A percentile compares a stretch with the other conserved stretches of the same genome.
Evolutionary conservation across 1,284 basidiomycete genomes (phyloP).

Genomic region (Papiliotrema fonsecae): DNA sequence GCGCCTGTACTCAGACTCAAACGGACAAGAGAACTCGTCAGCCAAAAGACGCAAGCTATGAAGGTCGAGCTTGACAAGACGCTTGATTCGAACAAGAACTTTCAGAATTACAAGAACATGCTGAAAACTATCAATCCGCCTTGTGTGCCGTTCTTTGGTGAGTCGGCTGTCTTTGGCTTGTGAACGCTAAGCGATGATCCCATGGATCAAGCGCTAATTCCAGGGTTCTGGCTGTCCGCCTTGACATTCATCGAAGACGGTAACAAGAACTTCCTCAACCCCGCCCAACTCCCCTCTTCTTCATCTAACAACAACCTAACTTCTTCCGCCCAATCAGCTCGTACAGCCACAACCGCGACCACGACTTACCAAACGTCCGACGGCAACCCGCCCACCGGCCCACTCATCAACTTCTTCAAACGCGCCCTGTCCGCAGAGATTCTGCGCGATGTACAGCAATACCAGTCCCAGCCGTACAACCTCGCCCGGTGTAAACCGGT

Average conservation of each 20-base stretch:
- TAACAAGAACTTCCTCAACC: slow-evolving; percentile 69
- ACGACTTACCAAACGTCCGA: slow-evolving; percentile 6
- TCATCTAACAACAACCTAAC: slow-evolving; percentile 17
- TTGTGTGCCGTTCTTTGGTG: slow-evolving; percentile 96
- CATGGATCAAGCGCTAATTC: not conserved
- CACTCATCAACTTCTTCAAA: slow-evolving; percentile 92
- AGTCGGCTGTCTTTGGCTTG: slow-evolving; percentile 28
- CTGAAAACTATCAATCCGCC: slow-evolving; percentile 84
- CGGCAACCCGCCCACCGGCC: slow-evolving; percentile 12
- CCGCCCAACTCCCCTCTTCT: slow-evolving; percentile 20
- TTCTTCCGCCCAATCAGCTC: slow-evolving; percentile 2
- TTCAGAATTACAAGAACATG: slow-evolving; percentile 81
- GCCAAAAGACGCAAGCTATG: slow-evolving; percentile 45
- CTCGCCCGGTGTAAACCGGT: slow-evolving; percentile 66
- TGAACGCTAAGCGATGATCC: too few relatives aligned
- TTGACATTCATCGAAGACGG: slow-evolving; percentile 98
- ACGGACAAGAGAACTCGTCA: slow-evolving; percentile 67
- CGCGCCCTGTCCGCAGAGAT: slow-evolving; percentile 89
- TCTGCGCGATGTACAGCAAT: slow-evolving; percentile 92
- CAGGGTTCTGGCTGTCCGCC: slow-evolving; percentile 91
- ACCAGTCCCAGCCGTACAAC: slow-evolving; percentile 88
- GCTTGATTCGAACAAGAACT: slow-evolving; percentile 87
- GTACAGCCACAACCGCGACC: slow-evolving; percentile 4
- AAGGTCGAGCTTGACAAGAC: slow-evolving; percentile 69
- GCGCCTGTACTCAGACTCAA: slow-evolving; percentile 88